These are phyloP conservation scores for Helianthus annuus DNA, from an alignment of 129 eudicot genomes.

Conservation along the genomic window HanXRQr2.0-SUNRISE NC_035446.2:102494611-102495110, in stretches of 20 bases:
- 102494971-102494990: constrained; percentile 57
- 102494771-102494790: constrained; percentile 97
- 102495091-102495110: no score
- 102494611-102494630: constrained; percentile 63
- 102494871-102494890: not conserved
- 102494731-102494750: not conserved
- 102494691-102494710: constrained; percentile 47
- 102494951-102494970: not conserved
- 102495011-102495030: no score
- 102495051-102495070: no score
- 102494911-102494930: not conserved
- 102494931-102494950: not conserved
- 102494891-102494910: not conserved
- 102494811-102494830: constrained; percentile 76
- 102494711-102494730: not conserved
- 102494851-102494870: constrained; percentile 39
- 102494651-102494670: constrained; percentile 92
- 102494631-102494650: constrained; percentile 71
- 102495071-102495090: no score
- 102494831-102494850: constrained; percentile 54
- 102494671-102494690: constrained; percentile 96
- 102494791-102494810: constrained; percentile 92
- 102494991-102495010: no score
- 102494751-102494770: constrained; percentile 13
- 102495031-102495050: no score